Conservation (phyloP, 495 filamentous ascomycete genomes). For the Aspergillus bridgeri region DNA sequence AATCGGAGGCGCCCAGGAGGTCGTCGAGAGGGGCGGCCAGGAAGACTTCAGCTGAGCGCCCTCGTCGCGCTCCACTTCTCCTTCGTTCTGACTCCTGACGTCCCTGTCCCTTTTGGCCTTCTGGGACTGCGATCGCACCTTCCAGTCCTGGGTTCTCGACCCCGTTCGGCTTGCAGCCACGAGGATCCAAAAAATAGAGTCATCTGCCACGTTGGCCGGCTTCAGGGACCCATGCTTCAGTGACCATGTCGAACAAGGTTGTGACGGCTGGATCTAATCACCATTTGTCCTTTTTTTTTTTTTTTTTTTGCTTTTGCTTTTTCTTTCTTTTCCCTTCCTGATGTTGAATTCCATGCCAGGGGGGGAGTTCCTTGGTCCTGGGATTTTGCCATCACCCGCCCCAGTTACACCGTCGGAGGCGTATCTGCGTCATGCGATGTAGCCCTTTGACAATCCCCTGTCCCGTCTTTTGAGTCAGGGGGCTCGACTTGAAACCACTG, state of each 20-base stretch:
- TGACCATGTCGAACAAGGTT: background rate
- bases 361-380: no score
- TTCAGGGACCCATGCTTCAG: no score
- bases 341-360: no score
- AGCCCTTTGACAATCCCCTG: background rate
- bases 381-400: background rate
- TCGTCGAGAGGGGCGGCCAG: background rate
- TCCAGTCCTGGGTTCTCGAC: no score
- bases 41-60: constrained; percentile 23
- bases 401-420: background rate
- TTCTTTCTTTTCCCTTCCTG: no score
- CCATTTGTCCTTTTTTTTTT: background rate
- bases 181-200: background rate
- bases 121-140: no score
- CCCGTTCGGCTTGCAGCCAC: background rate
- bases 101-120: no score
- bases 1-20: background rate
- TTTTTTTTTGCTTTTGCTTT: background rate
- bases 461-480: background rate
- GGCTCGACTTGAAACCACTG: background rate
- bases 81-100: no score
- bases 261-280: background rate
- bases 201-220: background rate
- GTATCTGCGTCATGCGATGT: background rate
- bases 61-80: background rate